Conservation (phyloP, 2,329 filamentous ascomycete genomes). For the Beauveria varroae region DNA sequence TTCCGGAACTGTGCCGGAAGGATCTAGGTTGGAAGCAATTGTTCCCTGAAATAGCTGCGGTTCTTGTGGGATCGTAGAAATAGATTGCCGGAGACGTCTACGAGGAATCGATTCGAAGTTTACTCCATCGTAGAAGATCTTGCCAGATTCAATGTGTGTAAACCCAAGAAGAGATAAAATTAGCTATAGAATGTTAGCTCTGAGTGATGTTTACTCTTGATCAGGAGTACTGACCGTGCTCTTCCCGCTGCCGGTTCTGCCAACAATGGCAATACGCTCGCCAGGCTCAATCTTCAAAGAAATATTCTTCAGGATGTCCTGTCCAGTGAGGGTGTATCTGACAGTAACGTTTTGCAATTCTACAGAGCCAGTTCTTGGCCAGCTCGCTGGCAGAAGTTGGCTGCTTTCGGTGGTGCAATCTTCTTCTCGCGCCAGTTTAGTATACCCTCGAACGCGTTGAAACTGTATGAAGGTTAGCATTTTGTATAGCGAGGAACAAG, state of each 20-base stretch:
- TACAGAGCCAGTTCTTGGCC: constrained; percentile 39
- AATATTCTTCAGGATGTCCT: constrained; percentile 42
- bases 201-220: constrained; percentile 12
- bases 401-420: constrained; percentile 31
- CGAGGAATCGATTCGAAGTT: constrained; percentile 45
- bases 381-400: constrained; percentile 32
- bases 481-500: background rate
- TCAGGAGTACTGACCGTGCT: constrained; percentile 53
- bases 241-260: constrained; percentile 76
- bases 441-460: constrained; percentile 41
- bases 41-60: constrained; percentile 48
- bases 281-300: constrained; percentile 52
- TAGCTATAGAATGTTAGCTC: constrained; percentile 23
- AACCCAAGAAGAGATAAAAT: constrained; percentile 50
- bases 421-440: constrained; percentile 32
- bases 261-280: constrained; percentile 70
- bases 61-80: constrained; percentile 54
- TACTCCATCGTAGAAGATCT: constrained; percentile 47
- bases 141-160: constrained; percentile 41
- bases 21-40: constrained; percentile 53
- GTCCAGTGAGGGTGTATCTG: constrained; percentile 36
- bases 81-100: constrained; percentile 41
- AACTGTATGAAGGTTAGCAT: constrained; percentile 25
- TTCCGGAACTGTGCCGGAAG: constrained; percentile 48
- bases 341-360: constrained; percentile 43